Percentiles rank a stretch among this genome's conserved stretches.
These are phyloP conservation scores for Russula brevipes DNA, from an alignment of 768 basidiomycete species.

Conservation along the genomic window DNA sequence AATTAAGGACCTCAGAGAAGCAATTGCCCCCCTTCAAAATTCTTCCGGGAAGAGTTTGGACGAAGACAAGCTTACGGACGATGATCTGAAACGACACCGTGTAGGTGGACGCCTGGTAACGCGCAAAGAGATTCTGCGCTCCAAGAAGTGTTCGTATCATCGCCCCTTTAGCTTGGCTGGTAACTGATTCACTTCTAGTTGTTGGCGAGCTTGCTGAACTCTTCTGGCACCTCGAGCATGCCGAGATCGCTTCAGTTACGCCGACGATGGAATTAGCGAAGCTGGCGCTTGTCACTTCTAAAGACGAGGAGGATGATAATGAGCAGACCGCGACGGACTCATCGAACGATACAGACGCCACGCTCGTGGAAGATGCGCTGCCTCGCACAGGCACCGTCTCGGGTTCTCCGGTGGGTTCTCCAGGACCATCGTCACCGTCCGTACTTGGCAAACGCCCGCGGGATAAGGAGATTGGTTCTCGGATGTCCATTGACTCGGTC, in stretches of 20 bases:
- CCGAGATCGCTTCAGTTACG: slow-evolving; percentile 62
- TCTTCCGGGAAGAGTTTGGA: slow-evolving; percentile 49
- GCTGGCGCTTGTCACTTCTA: slow-evolving; percentile 82
- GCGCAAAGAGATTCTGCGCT: slow-evolving; percentile 72
- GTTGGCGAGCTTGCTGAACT: slow-evolving; percentile 73
- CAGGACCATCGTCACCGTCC: slow-evolving; percentile 24
- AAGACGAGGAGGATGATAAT: slow-evolving; percentile 81
- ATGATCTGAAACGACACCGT: slow-evolving; percentile 75
- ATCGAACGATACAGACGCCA: slow-evolving; percentile 85
- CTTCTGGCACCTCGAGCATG: slow-evolving; percentile 70
- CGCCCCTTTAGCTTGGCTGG: slow-evolving; percentile 17
- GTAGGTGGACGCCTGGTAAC: slow-evolving; percentile 86
- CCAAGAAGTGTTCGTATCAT: slow-evolving; percentile 61
- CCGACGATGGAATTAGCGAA: slow-evolving; percentile 86
- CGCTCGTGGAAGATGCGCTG: slow-evolving; percentile 70
- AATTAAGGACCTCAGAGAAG: slow-evolving; percentile 82
- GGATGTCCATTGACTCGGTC: slow-evolving; percentile 55
- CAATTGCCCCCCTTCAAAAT: slow-evolving; percentile 57
- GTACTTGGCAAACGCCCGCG: slow-evolving; percentile 69
- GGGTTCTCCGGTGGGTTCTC: slow-evolving; percentile 33
- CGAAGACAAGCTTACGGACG: slow-evolving; percentile 71
- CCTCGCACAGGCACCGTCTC: slow-evolving; percentile 27
- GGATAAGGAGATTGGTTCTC: slow-evolving; percentile 33
- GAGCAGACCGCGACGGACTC: slow-evolving; percentile 72
- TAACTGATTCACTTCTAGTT: slow-evolving; percentile 43